Conservation (phyloP, 2,329 filamentous ascomycete species). For the Ophiosphaerella narmari region DNA sequence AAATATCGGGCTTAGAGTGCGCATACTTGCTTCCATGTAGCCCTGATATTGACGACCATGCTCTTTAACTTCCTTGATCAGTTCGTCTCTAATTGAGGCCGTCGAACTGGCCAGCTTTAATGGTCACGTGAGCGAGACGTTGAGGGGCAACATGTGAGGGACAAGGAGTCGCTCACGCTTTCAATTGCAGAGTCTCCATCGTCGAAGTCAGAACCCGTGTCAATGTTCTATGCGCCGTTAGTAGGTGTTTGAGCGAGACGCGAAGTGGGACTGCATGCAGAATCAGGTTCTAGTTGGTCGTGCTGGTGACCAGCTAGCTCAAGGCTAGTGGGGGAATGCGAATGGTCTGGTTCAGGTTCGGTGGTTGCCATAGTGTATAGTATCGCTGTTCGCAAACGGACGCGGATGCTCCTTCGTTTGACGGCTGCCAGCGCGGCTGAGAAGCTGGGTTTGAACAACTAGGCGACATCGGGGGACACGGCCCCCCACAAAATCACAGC, state of each 20-base stretch:
- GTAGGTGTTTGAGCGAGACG: neutral
- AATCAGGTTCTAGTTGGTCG: constrained; percentile 13
- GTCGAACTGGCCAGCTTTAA: constrained; percentile 11
- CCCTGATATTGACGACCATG: constrained; percentile 17
- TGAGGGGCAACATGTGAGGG: neutral
- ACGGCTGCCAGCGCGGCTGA: neutral
- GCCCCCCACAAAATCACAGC: neutral
- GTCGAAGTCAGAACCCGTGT: constrained; percentile 6
- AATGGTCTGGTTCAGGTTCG: neutral
- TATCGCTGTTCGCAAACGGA: neutral
- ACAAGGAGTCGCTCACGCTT: constrained; percentile 7
- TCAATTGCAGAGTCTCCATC: constrained; percentile 15
- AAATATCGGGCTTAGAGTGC: neutral
- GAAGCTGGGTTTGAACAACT: neutral
- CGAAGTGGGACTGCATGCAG: constrained; percentile 9
- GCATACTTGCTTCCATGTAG: constrained; percentile 16
- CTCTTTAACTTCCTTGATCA: constrained; percentile 12
- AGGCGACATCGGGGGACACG: neutral
- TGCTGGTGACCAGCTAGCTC: constrained; percentile 4
- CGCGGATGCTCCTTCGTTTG: neutral
- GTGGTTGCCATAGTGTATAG: constrained; percentile 3
- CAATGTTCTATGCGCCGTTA: constrained; percentile 7
- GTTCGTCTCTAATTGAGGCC: constrained; percentile 13
- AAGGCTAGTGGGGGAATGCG: neutral
- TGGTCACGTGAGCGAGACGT: neutral